A percentile compares a stretch with the other conserved stretches of the same genome.
Evolutionary conservation across 2,329 filamentous ascomycete genomes (phyloP).

Genomic region (Elsinoe arachidis): DNA sequence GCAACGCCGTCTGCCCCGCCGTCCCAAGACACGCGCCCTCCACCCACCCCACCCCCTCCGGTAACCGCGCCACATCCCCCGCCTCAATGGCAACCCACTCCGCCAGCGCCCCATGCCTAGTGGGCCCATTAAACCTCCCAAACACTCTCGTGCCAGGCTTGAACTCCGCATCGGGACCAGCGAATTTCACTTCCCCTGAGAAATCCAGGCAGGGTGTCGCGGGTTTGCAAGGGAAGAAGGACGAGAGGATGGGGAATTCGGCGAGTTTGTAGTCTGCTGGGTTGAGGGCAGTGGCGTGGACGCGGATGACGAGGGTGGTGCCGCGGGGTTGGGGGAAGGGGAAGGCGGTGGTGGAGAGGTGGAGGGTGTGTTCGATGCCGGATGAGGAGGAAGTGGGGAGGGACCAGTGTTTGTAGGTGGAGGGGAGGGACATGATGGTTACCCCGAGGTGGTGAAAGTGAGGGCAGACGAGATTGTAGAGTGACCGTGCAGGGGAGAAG

Average conservation of each 20-base stretch:
- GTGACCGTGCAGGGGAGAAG: too few species aligned
- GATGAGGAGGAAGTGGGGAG: slow-evolving; percentile 18
- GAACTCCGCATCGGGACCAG: slow-evolving; percentile 21
- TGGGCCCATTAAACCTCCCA: slow-evolving; percentile 26
- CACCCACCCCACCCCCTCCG: slow-evolving; percentile 28
- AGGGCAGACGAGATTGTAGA: too few species aligned
- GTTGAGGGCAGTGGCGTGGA: slow-evolving; percentile 39
- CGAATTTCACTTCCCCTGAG: slow-evolving; percentile 40
- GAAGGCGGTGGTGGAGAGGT: slow-evolving; percentile 23
- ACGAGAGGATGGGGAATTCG: slow-evolving; percentile 34
- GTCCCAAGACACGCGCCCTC: slow-evolving; percentile 31
- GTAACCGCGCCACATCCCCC: slow-evolving; percentile 23
- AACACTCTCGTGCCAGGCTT: slow-evolving; percentile 34
- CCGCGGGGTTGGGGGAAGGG: slow-evolving; percentile 16
- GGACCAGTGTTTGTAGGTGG: slow-evolving; percentile 15
- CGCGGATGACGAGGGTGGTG: slow-evolving; percentile 35
- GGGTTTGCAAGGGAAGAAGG: slow-evolving; percentile 31
- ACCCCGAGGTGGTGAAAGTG: background rate
- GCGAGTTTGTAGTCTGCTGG: slow-evolving; percentile 44
- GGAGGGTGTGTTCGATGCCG: slow-evolving; percentile 29
- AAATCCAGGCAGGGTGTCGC: slow-evolving; percentile 45
- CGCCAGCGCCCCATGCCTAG: slow-evolving; percentile 29
- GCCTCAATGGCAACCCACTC: slow-evolving; percentile 28
- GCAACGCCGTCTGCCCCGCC: slow-evolving; percentile 33
- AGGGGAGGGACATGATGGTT: background rate